Conservation (phyloP, 306 rosid genomes). For the Parietaria judaica region DNA sequence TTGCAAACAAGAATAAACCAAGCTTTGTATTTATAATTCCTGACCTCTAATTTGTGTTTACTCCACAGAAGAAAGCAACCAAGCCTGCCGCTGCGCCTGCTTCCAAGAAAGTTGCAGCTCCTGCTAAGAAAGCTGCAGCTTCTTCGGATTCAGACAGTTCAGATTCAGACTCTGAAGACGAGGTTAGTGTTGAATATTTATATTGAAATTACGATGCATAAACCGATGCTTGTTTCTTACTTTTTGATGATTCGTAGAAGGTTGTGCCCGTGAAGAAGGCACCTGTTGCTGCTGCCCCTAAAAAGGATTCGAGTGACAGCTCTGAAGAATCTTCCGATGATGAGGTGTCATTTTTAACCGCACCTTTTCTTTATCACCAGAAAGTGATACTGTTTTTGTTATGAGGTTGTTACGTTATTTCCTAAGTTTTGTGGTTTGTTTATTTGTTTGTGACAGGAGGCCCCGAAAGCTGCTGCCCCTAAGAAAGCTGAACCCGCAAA, state of each 20-base stretch:
- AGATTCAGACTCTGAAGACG: conserved; percentile 18
- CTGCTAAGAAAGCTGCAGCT: no score
- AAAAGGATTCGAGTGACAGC: conserved; percentile 17
- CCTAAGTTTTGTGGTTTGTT: background rate
- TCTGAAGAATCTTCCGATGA: conserved; percentile 32
- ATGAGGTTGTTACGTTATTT: background rate
- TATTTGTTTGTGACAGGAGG: conserved; percentile 13
- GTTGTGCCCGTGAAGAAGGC: conserved; percentile 1
- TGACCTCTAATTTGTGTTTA: background rate
- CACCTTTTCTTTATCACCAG: no score
- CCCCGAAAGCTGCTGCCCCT: conserved; percentile 14
- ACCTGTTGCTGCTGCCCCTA: conserved; percentile 4
- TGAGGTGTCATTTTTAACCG: conserved; percentile 10
- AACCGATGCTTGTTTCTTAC: background rate
- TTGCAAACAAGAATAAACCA: background rate
- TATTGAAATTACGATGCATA: background rate
- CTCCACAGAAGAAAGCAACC: background rate
- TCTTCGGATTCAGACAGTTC: no score
- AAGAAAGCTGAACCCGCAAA: conserved; percentile 19
- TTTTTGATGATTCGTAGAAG: background rate
- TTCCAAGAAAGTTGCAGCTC: no score
- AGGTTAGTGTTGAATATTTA: background rate
- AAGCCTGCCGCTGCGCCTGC: no score
- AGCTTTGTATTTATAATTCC: background rate
- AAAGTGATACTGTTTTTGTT: background rate